Base-by-base conservation (phyloP, 73 alveolate genomes). In the Paramecium sexaurelia region DNA sequence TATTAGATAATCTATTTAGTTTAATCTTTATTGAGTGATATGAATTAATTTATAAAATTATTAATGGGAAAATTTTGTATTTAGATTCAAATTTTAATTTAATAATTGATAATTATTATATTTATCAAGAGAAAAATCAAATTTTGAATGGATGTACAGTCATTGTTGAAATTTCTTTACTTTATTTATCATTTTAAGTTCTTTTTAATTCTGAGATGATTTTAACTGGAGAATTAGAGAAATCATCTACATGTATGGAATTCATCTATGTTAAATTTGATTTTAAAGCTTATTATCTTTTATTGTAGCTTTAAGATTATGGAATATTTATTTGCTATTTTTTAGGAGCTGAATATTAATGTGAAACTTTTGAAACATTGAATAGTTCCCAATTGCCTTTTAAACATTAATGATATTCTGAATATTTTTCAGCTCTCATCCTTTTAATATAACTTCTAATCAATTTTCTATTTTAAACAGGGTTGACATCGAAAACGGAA, bases 351-450 rank as follows among this genome's bases (percentile, higher is more conserved):
- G 57, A 45, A n/a, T 45, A 45, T 45, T 45, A n/a, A 15, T 45
- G 8, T 0, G 75, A 56, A 1, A 56, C 75, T 22, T 27, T 56
- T 56, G 75, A 56, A 3, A 56, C 37, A 19, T 56, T 56, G n/a
- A 45, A 45, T 45, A 45, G n/a, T 13, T 78, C 90, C 90, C 90
- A 78, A 19, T 78, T 39, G 6, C 90, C 90, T 26, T 41, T 78
- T 26, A 78, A 43, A 78, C 90, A 78, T 0, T 20, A 17, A 40
- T 78, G 90, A 24, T 36, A 45, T 29, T 78, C 90, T 20, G 90
- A 41, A 24, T 78, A 78, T 24, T 78, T 78, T 10, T 39, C 68
- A 37, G 90, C 43, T 45, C 90, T 39, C 40, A 78, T 22, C 15
- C 90, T 78, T 78, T 78, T 78, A 10, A 61, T 19, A 40, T 78